phyloP scores from a whole-genome alignment of 768 basidiomycete genomes.

The Coprinopsis cinerea region DNA sequence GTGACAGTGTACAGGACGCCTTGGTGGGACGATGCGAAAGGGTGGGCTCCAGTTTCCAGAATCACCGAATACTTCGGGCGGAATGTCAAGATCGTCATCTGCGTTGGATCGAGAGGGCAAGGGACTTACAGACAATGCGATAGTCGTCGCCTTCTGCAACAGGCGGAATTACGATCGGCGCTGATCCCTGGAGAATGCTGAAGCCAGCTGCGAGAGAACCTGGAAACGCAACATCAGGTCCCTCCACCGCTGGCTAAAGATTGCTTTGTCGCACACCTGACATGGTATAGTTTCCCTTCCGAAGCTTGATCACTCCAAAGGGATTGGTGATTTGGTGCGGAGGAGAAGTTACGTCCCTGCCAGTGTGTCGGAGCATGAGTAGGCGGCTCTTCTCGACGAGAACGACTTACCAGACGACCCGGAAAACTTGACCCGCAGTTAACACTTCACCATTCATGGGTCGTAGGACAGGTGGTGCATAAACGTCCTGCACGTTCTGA shows the following conservation, averaged over 20 bases:
- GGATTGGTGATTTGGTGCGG: constrained; percentile 28
- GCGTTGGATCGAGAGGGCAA: background rate
- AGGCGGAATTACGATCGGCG: constrained; percentile 21
- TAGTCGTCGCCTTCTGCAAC: constrained; percentile 25
- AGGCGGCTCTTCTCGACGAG: background rate
- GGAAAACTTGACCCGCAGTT: constrained; percentile 26
- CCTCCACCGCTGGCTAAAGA: background rate
- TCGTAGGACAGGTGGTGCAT: constrained; percentile 26
- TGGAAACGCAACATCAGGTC: background rate
- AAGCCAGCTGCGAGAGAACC: constrained; percentile 21
- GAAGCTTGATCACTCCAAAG: constrained; percentile 22
- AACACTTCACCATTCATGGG: constrained; percentile 27
- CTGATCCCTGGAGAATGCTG: constrained; percentile 22
- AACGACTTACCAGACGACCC: constrained; percentile 30
- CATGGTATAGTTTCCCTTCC: constrained; percentile 16
- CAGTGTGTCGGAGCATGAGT: background rate
- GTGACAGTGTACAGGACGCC: background rate
- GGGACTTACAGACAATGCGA: constrained; percentile 24
- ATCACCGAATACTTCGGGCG: constrained; percentile 34
- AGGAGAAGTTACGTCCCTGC: constrained; percentile 24
- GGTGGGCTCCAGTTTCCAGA: constrained; percentile 30
- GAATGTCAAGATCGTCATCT: background rate
- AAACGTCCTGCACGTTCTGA: constrained; percentile 29
- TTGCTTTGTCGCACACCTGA: constrained; percentile 15
- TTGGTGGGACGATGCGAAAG: constrained; percentile 16